Evolutionary conservation across 352 stramenopile species (phyloP).

Genomic region (Globisporangium cystogenes): DNA sequence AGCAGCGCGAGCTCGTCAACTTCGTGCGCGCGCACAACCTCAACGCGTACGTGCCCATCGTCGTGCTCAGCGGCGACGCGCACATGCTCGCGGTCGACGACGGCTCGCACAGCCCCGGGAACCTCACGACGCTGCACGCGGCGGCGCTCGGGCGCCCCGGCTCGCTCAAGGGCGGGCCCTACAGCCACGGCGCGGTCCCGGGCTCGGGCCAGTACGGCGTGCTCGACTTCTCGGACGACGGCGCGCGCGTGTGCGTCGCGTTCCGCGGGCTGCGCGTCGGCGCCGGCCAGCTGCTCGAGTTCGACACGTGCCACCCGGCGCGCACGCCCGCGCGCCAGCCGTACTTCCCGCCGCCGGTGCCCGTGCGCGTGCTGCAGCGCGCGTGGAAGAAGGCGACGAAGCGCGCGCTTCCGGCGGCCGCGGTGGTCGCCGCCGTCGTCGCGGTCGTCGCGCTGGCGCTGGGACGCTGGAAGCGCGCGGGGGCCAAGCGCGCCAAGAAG

Average conservation of each 20-base stretch:
- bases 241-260: slow-evolving; percentile 52
- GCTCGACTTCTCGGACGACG: slow-evolving; percentile 78
- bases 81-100: slow-evolving; percentile 89
- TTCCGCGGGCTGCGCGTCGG: slow-evolving; percentile 63
- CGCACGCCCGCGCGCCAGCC: slow-evolving; percentile 41
- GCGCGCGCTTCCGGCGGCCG: neutral
- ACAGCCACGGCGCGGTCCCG: slow-evolving; percentile 79
- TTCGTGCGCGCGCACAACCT: slow-evolving; percentile 62
- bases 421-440: neutral
- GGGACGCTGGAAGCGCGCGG: neutral
- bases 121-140: slow-evolving; percentile 75
- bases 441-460: neutral
- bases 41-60: slow-evolving; percentile 63
- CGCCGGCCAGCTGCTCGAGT: slow-evolving; percentile 59
- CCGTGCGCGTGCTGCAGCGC: slow-evolving; percentile 46
- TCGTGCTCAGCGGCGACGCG: slow-evolving; percentile 84
- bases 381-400: slow-evolving; percentile 53
- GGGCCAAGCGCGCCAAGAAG: neutral
- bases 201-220: slow-evolving; percentile 76
- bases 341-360: slow-evolving; percentile 61
- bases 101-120: slow-evolving; percentile 60
- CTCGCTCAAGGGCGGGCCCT: slow-evolving; percentile 84
- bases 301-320: slow-evolving; percentile 68
- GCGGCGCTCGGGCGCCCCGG: slow-evolving; percentile 73
- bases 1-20: slow-evolving; percentile 73